These are phyloP conservation scores for Spathaspora passalidarum DNA, from an alignment of 805 yeast genomes.

Conservation along the genomic window DNA sequence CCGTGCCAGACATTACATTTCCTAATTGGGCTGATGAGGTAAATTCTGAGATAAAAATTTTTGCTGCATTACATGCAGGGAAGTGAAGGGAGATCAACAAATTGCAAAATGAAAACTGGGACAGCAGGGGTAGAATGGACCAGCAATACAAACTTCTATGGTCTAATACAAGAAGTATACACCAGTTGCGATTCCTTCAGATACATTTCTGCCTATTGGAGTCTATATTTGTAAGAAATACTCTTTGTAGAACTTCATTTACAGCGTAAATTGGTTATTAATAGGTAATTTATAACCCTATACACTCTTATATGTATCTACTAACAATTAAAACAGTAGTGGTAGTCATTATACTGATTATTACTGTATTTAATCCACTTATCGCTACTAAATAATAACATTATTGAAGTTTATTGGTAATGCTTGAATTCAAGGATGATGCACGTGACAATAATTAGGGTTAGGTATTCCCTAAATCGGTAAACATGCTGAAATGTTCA, in stretches of 20 bases:
- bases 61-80: not conserved
- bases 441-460: conserved; percentile 19
- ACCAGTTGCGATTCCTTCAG: no score
- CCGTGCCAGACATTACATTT: conserved; percentile 22
- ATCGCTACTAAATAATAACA: not conserved
- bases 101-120: not conserved
- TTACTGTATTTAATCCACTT: not conserved
- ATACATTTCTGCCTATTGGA: no score
- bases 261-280: no score
- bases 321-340: not conserved
- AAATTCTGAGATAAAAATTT: conserved; percentile 27
- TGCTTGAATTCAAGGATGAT: not conserved
- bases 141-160: no score
- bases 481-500: conserved; percentile 16
- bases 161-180: no score
- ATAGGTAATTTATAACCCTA: not conserved
- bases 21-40: conserved; percentile 34
- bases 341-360: not conserved
- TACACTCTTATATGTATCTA: not conserved
- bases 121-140: not conserved
- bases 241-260: no score
- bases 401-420: not conserved
- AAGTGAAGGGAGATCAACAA: not conserved
- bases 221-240: no score
- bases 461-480: conserved; percentile 13